These are phyloP conservation scores for Scopulariopsis brevicaulis DNA, from an alignment of 2,329 filamentous ascomycete species.

Conservation along the genomic window DNA sequence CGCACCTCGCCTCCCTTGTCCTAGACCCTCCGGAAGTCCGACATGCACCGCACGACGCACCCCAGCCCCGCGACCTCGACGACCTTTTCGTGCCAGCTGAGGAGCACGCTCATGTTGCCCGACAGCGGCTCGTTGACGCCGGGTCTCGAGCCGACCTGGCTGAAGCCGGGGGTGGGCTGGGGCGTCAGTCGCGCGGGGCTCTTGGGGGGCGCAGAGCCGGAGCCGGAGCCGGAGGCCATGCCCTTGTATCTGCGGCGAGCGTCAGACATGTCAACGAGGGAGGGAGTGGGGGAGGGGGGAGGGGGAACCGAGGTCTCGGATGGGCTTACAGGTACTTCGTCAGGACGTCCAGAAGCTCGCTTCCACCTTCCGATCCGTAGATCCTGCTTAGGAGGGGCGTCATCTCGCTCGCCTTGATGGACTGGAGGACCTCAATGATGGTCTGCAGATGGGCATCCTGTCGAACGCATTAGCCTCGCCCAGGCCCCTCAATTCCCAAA, in stretches of 20 bases:
- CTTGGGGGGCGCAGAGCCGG: constrained; percentile 32
- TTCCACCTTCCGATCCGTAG: constrained; percentile 66
- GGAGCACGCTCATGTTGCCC: constrained; percentile 86
- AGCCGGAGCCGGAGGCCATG: constrained; percentile 42
- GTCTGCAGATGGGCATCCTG: constrained; percentile 80
- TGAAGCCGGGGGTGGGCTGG: constrained; percentile 72
- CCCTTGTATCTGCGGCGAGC: constrained; percentile 64
- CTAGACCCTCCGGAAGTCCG: constrained; percentile 72
- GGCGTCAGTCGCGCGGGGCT: constrained; percentile 42
- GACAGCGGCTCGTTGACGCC: constrained; percentile 58
- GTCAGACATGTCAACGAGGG: background rate
- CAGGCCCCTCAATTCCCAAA: background rate
- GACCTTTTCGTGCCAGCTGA: constrained; percentile 98
- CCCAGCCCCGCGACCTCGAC: constrained; percentile 88
- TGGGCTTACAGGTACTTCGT: constrained; percentile 89
- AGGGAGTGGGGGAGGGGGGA: background rate
- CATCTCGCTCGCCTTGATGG: constrained; percentile 95
- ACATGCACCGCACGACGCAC: constrained; percentile 90
- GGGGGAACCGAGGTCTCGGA: background rate
- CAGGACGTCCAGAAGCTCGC: constrained; percentile 78
- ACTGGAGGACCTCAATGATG: constrained; percentile 87
- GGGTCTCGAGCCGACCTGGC: constrained; percentile 55
- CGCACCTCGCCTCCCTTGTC: background rate
- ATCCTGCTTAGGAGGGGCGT: constrained; percentile 75
- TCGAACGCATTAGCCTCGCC: constrained; percentile 1